Conservation (phyloP, 2,329 filamentous ascomycete species). For the Talaromyces sp. region DNA sequence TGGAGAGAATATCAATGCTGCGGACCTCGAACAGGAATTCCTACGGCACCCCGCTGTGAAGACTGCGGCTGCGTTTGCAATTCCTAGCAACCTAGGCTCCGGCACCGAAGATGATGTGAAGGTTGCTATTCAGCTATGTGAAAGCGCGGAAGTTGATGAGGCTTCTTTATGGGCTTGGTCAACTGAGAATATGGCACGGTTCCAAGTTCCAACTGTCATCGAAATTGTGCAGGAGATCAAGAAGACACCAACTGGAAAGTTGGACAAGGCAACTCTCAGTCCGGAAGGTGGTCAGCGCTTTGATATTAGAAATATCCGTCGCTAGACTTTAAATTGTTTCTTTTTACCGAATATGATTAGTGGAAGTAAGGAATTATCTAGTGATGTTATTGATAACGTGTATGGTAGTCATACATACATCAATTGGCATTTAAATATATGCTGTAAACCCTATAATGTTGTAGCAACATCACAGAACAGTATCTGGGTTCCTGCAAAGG, state of each 20-base stretch:
- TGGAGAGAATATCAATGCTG: slow-evolving; percentile 1
- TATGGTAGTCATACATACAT: no score
- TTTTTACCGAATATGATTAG: not conserved
- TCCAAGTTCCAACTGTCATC: slow-evolving; percentile 3
- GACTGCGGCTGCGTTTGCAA: slow-evolving; percentile 3
- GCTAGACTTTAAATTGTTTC: not conserved
- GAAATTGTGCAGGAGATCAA: slow-evolving; percentile 6
- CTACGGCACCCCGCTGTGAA: slow-evolving; percentile 1
- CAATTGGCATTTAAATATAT: no score
- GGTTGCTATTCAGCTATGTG: slow-evolving; percentile 1
- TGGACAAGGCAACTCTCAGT: slow-evolving; percentile 2
- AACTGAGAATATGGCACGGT: slow-evolving; percentile 6
- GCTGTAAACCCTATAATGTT: no score
- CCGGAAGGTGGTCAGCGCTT: not conserved
- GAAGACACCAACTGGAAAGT: slow-evolving; percentile 1
- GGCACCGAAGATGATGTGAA: slow-evolving; percentile 2
- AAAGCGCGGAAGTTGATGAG: slow-evolving; percentile 1
- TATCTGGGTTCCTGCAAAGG: no score
- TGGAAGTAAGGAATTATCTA: not conserved
- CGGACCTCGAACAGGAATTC: slow-evolving; percentile 2
- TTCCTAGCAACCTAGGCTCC: not conserved
- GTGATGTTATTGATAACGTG: no score
- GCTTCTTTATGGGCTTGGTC: slow-evolving; percentile 2
- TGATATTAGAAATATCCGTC: not conserved
- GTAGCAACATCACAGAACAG: no score